A percentile compares a stretch with the other conserved stretches of the same genome.
These are phyloP conservation scores for Neoscytalidium dimidiatum DNA, from an alignment of 2,329 filamentous ascomycete genomes.

Conservation along the genomic window DNA sequence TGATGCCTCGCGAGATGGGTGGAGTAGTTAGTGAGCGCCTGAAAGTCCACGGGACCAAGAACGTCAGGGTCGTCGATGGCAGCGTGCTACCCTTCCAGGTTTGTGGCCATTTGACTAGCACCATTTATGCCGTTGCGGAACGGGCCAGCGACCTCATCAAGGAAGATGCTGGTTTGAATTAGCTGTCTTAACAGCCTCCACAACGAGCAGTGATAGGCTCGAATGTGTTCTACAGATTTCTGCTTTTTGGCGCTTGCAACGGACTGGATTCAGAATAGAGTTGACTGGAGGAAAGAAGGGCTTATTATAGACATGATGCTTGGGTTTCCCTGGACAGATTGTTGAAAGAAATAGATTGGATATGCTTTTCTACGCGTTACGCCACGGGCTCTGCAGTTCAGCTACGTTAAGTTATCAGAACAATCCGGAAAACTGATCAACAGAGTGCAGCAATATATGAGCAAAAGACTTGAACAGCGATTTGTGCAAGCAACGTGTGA, in stretches of 20 bases:
- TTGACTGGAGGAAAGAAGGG: background rate
- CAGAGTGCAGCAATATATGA: too few species aligned
- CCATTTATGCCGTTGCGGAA: constrained; percentile 35
- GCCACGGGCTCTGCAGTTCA: too few species aligned
- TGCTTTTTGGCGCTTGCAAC: background rate
- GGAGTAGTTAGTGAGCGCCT: constrained; percentile 31
- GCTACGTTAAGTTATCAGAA: too few species aligned
- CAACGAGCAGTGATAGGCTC: background rate
- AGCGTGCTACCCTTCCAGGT: constrained; percentile 36
- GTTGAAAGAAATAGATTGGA: too few species aligned
- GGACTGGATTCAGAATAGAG: background rate
- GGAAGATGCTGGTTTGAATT: constrained; percentile 16
- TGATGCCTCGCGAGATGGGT: constrained; percentile 35
- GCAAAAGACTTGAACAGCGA: too few species aligned
- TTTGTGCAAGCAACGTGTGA: too few species aligned
- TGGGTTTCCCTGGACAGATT: too few species aligned
- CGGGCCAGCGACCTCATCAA: constrained; percentile 34
- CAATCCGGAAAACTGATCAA: too few species aligned
- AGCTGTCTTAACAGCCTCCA: background rate
- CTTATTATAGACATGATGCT: background rate
- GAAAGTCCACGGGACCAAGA: constrained; percentile 33
- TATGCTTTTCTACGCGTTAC: too few species aligned
- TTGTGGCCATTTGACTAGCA: constrained; percentile 30
- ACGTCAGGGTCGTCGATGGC: constrained; percentile 33
- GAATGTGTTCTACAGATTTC: too few species aligned